phyloP scores from a whole-genome alignment of 164 flowering plant genomes.

The Brasenia schreberi region DNA sequence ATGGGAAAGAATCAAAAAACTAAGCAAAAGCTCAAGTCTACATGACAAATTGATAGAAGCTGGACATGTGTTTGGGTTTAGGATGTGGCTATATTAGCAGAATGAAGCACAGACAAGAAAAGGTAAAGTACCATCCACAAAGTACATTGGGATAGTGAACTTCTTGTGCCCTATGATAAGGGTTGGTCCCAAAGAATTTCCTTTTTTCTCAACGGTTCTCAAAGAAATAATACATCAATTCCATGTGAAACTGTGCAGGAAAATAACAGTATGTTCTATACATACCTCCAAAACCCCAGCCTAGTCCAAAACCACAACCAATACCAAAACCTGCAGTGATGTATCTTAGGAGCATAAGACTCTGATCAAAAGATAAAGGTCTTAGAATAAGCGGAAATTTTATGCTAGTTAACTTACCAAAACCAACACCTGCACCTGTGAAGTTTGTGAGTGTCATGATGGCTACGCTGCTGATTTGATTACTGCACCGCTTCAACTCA shows the following conservation, averaged over 20 bases:
- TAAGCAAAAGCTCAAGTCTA: neutral
- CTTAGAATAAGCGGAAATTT: neutral
- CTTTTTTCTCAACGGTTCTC: too few species aligned
- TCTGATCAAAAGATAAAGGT: neutral
- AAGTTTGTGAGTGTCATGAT: slow-evolving; percentile 57
- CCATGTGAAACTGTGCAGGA: too few species aligned
- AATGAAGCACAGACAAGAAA: too few species aligned
- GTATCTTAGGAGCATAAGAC: neutral
- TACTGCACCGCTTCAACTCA: too few species aligned
- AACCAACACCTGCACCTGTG: slow-evolving; percentile 72
- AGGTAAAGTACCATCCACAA: neutral
- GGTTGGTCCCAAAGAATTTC: too few species aligned
- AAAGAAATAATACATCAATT: too few species aligned
- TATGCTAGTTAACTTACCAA: slow-evolving; percentile 29
- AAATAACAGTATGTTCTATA: neutral
- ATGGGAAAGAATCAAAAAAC: neutral
- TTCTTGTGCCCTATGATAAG: too few species aligned
- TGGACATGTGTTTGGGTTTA: too few species aligned
- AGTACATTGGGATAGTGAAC: neutral
- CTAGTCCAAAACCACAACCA: slow-evolving; percentile 85
- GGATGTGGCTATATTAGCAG: too few species aligned
- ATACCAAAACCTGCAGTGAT: slow-evolving; percentile 53
- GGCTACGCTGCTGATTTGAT: neutral
- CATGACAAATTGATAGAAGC: too few species aligned
- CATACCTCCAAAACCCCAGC: slow-evolving; percentile 94